phyloP scores from a whole-genome alignment of 2,329 filamentous ascomycete genomes.

The Neoarthrinium moseri region DNA sequence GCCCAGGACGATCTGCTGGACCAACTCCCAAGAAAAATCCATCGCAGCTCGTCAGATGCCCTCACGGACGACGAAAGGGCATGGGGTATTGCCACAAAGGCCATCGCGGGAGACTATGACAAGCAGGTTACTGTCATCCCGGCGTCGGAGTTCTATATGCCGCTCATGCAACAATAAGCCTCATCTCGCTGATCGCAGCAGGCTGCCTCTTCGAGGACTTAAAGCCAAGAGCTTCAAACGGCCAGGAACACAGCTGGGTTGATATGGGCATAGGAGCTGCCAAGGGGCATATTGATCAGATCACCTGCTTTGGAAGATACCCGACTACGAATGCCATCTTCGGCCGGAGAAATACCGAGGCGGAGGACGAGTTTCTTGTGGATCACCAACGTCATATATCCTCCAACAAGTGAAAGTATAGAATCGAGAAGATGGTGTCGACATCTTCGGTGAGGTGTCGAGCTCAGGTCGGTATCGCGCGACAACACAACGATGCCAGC shows the following conservation, averaged over 20 bases:
- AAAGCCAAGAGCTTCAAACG: background rate
- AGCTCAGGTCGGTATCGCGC: too few species aligned
- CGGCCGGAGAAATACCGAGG: conserved; percentile 13
- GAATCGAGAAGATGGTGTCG: too few species aligned
- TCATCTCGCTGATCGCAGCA: background rate
- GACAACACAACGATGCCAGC: too few species aligned
- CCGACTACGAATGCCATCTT: conserved; percentile 13
- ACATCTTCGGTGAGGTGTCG: too few species aligned
- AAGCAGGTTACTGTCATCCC: background rate
- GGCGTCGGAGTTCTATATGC: background rate
- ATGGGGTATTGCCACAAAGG: background rate
- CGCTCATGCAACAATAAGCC: background rate
- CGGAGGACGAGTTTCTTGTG: conserved; percentile 13
- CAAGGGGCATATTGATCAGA: conserved; percentile 12
- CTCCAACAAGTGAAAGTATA: too few species aligned
- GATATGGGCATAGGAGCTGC: conserved; percentile 5
- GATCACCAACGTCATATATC: too few species aligned
- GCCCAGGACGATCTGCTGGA: background rate
- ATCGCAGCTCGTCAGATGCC: background rate
- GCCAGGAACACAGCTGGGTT: background rate
- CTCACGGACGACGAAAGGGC: background rate
- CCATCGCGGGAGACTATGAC: background rate
- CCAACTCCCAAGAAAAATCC: background rate
- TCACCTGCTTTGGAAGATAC: conserved; percentile 15
- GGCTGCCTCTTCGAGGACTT: background rate